Evolutionary conservation across 345 rosid species (phyloP), one percentile per base, ranked within the genome.

Genomic region (Carallia brachiata): DNA sequence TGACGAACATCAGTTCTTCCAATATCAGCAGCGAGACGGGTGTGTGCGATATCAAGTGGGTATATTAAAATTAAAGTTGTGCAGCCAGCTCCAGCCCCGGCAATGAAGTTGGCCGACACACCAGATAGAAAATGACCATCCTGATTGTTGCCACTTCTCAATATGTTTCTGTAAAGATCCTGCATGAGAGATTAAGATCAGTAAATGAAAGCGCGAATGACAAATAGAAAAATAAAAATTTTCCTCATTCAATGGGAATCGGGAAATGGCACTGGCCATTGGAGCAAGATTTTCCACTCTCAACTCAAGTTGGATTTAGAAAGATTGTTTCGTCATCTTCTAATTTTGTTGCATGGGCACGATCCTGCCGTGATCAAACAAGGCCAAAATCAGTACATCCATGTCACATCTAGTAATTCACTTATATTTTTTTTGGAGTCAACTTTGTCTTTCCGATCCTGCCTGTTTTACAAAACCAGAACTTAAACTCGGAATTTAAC

Each of bases 11-110:
- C 92, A 2, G 81, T 77, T 73, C 85, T 86, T 23, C 97, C 99
- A 36, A 89, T 78, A 44, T 92, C 99, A 28, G 97, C 96, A 36
- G 97, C 96, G 54, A 92, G 88, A 52, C 96, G 94, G 6, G 97
- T 95, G 75, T 90, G 97, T 1, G 97, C 91, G 0, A 92, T 92
- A 66, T 92, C 97, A 12, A 92, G 96, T 18, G 96, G 97, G 83
- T 92, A 92, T 74, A 95, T 90, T 27, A 93, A 72, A 57, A 89
- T 75, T 73, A 88, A 72, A 32, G 96, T 87, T 23, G 96, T 84
- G 52, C 99, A 95, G 23, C 97, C 97, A 61, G 97, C 97, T 1
- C 90, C 92, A 72, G 97, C 86, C 19, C 98, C 96, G 0, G 98
- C 96, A 1, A 88, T 73, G 75, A 90, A 94, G 79, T 94, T 91